Conservation (phyloP, 345 rosid genomes). For the Durio zibethinus region DNA sequence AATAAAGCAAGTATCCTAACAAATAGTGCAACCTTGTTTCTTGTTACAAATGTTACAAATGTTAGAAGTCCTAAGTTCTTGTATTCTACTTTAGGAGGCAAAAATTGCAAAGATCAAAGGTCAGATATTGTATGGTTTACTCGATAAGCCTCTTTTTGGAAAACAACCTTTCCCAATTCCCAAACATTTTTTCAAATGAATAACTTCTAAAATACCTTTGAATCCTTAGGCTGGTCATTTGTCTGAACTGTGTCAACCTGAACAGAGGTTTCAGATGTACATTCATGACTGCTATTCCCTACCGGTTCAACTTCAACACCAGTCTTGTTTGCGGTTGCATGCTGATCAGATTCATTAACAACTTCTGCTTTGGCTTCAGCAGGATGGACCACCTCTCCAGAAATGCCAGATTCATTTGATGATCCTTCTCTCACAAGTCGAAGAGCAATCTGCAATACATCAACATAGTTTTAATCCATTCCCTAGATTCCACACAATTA, state of each 20-base stretch:
- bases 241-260: constrained; percentile 20
- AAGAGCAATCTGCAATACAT: constrained; percentile 71
- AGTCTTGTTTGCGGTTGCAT: constrained; percentile 26
- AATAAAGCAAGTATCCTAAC: background rate
- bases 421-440: constrained; percentile 76
- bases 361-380: constrained; percentile 23
- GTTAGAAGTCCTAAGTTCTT: background rate
- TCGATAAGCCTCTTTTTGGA: constrained; percentile 32
- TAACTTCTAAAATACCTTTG: constrained; percentile 33
- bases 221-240: constrained; percentile 28
- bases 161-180: background rate
- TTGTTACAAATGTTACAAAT: background rate
- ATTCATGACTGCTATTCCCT: constrained; percentile 23
- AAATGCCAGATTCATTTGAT: constrained; percentile 39
- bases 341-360: constrained; percentile 26
- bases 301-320: constrained; percentile 29
- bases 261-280: constrained; percentile 20
- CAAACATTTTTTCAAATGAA: background rate
- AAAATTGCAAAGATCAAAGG: background rate
- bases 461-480: background rate
- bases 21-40: background rate
- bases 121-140: background rate
- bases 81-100: background rate
- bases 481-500: background rate
- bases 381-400: constrained; percentile 27